Evolutionary conservation across 352 stramenopile species (phyloP).

Genomic region (Phytophthora ramorum): DNA sequence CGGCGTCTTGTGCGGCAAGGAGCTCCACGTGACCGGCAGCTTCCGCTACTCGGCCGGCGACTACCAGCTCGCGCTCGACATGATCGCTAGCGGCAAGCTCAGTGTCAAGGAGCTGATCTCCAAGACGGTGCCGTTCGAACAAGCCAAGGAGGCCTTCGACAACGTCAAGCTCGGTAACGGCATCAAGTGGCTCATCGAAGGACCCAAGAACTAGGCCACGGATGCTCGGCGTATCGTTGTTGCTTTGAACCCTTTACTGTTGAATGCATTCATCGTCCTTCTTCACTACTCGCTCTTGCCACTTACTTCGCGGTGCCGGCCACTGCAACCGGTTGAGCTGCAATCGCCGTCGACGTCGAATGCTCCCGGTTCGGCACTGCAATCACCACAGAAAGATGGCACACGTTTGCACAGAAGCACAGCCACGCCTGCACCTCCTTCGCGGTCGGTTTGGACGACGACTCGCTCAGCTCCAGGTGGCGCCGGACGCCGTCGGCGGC

Average conservation of each 20-base stretch:
- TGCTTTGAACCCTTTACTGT: conserved; percentile 5
- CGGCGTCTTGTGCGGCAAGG: conserved; percentile 36
- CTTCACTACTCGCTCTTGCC: conserved; percentile 2
- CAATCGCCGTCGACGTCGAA: conserved; percentile 7
- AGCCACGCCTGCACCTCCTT: conserved; percentile 56
- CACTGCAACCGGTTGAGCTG: conserved; percentile 8
- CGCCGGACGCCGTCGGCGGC: conserved; percentile 33
- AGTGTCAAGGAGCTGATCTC: conserved; percentile 39
- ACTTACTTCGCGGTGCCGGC: conserved; percentile 22
- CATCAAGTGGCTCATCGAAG: conserved; percentile 48
- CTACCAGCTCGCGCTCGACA: conserved; percentile 38
- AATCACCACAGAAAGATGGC: conserved; percentile 57
- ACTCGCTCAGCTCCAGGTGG: conserved; percentile 22
- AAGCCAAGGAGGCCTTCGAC: conserved; percentile 40
- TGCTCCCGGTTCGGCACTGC: conserved; percentile 11
- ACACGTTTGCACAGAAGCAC: conserved; percentile 73
- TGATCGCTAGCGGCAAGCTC: conserved; percentile 33
- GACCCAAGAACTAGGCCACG: conserved; percentile 26
- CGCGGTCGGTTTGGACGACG: conserved; percentile 11
- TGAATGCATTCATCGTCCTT: conserved; percentile 16
- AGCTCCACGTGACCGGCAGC: conserved; percentile 37
- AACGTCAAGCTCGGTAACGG: conserved; percentile 41
- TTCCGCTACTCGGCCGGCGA: conserved; percentile 40
- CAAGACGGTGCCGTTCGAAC: conserved; percentile 33
- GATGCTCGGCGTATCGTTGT: neutral